A percentile compares a stretch with the other conserved stretches of the same genome.
Evolutionary conservation across 1,284 basidiomycete species (phyloP).

Genomic region (Termitomyces sp.): DNA sequence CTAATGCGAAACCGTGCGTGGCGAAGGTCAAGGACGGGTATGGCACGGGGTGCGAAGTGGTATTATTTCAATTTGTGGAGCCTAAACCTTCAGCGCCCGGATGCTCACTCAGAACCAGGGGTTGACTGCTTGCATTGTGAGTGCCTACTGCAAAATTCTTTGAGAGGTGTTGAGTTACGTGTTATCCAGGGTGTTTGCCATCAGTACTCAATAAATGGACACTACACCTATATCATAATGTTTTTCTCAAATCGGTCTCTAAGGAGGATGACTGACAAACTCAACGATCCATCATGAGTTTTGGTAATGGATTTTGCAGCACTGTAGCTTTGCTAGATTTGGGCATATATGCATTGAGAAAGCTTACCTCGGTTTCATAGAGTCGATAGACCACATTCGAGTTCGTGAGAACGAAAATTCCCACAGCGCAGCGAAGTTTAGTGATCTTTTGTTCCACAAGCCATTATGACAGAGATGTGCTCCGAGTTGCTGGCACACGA

Average conservation of each 20-base stretch:
- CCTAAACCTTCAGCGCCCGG: constrained; percentile 17
- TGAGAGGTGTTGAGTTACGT: not conserved
- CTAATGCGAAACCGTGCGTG: constrained; percentile 16
- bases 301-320: not conserved
- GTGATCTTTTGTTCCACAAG: too few relatives aligned
- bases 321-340: not conserved
- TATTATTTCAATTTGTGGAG: constrained; percentile 22
- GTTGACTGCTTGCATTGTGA: constrained; percentile 20
- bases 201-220: constrained; percentile 20
- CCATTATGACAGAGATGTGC: not conserved
- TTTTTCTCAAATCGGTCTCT: constrained; percentile 14
- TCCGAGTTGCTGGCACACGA: not conserved
- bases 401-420: not conserved
- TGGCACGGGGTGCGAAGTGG: constrained; percentile 18
- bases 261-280: constrained; percentile 10
- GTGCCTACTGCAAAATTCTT: not conserved
- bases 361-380: not conserved
- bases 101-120: constrained; percentile 23
- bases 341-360: not conserved
- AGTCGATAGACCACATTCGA: not conserved
- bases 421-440: not conserved
- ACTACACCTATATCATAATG: constrained; percentile 16
- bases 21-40: constrained; percentile 6
- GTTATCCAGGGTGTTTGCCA: constrained; percentile 18
- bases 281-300: not conserved